Conservation (phyloP, 345 rosid genomes). For the Alliaria petiolata region DNA sequence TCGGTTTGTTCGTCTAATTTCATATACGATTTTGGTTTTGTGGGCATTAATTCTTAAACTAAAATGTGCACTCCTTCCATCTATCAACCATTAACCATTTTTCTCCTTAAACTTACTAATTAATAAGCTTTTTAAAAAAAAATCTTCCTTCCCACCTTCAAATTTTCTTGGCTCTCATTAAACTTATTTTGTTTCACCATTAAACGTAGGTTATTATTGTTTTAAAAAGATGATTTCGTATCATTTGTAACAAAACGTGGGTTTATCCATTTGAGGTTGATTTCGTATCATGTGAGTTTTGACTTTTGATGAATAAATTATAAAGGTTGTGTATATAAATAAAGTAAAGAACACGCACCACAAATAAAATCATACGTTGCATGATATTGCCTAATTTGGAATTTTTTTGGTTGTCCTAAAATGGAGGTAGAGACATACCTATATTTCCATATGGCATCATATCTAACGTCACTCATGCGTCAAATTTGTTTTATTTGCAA, state of each 20-base stretch:
- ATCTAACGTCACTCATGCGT: background rate
- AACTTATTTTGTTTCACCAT: too few relatives aligned
- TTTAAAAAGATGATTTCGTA: background rate
- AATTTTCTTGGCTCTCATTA: too few relatives aligned
- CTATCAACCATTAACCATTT: too few relatives aligned
- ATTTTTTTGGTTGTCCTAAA: background rate
- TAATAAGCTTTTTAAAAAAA: too few relatives aligned
- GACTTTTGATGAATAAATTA: background rate
- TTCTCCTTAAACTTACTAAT: too few relatives aligned
- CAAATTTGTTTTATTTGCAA: background rate
- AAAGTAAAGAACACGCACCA: background rate
- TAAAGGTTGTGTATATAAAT: background rate
- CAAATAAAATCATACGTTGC: background rate
- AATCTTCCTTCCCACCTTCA: too few relatives aligned
- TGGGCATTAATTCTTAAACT: too few relatives aligned
- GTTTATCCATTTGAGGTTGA: background rate
- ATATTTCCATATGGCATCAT: background rate
- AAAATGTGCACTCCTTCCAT: too few relatives aligned
- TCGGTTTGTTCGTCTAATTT: too few relatives aligned
- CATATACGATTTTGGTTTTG: too few relatives aligned
- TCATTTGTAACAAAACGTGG: background rate
- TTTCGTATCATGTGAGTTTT: too few relatives aligned
- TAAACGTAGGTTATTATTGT: too few relatives aligned
- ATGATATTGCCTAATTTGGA: background rate
- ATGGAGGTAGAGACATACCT: background rate